Conservation (phyloP, 768 basidiomycete genomes). For the Omphalotus guepiniiformis region DNA sequence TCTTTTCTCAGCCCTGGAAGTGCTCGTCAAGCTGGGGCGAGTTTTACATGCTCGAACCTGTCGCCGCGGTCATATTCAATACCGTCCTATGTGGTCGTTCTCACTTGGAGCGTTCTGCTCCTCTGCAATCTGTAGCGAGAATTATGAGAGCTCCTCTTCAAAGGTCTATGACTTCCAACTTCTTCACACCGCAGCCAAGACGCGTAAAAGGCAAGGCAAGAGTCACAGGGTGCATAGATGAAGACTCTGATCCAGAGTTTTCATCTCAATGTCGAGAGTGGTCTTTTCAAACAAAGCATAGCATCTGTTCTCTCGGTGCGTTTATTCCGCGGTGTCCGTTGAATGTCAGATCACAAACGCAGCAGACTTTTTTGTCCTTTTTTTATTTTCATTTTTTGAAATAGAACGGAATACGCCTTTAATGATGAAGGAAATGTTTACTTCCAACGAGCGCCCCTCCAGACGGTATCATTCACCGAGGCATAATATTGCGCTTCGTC, state of each 20-base stretch:
- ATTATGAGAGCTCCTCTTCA: slow-evolving; percentile 26
- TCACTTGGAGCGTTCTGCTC: slow-evolving; percentile 19
- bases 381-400: background rate
- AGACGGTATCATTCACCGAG: background rate
- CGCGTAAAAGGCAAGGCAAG: slow-evolving; percentile 53
- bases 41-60: slow-evolving; percentile 60
- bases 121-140: slow-evolving; percentile 23
- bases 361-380: background rate
- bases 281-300: slow-evolving; percentile 40
- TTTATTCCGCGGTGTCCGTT: slow-evolving; percentile 10
- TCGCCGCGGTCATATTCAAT: slow-evolving; percentile 50
- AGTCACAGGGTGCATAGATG: slow-evolving; percentile 24
- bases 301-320: slow-evolving; percentile 48
- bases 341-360: background rate
- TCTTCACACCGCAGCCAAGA: slow-evolving; percentile 53
- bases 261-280: slow-evolving; percentile 38
- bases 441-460: background rate
- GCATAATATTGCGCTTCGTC: background rate
- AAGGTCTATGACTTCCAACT: slow-evolving; percentile 36
- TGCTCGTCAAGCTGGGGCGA: slow-evolving; percentile 15
- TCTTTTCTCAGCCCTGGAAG: background rate
- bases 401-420: slow-evolving; percentile 1
- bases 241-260: slow-evolving; percentile 26
- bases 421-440: background rate
- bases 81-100: slow-evolving; percentile 38